Conservation (phyloP, 169 alveolate species). For the Eimeria mitis region DNA sequence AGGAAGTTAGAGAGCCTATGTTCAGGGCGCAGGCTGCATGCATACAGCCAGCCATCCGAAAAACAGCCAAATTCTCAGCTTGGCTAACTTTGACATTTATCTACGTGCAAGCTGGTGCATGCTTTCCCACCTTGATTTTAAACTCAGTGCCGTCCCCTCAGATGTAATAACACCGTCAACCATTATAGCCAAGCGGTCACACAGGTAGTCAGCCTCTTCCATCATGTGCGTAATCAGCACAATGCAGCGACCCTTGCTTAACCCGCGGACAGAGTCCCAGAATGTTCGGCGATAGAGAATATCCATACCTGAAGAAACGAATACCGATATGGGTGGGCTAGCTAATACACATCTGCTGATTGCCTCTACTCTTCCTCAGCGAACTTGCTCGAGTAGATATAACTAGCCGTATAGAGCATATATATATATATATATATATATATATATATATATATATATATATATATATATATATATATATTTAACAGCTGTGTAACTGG, state of each 20-base stretch:
- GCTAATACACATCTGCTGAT: not conserved
- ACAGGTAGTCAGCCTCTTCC: constrained; percentile 93
- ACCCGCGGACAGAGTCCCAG: constrained; percentile 85
- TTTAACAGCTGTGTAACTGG: no score
- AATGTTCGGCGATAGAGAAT: constrained; percentile 89
- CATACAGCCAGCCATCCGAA: not conserved
- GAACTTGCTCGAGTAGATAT: not conserved
- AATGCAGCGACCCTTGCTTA: constrained; percentile 76
- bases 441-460: no score
- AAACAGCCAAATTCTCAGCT: not conserved
- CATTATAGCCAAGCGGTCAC: constrained; percentile 86
- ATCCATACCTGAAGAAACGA: constrained; percentile 93
- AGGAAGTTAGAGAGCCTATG: not conserved
- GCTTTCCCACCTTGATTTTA: constrained; percentile 86
- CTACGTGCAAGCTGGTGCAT: not conserved
- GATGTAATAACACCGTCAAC: constrained; percentile 92
- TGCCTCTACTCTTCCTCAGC: not conserved
- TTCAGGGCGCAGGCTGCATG: not conserved
- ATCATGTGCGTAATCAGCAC: constrained; percentile 91
- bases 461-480: no score
- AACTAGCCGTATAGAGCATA: not conserved
- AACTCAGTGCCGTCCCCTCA: constrained; percentile 88
- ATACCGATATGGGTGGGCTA: no score
- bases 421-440: no score
- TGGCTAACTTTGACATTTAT: not conserved